phyloP scores from a whole-genome alignment of 148 eudicot species.

The Vaccinium corymbosum region DNA sequence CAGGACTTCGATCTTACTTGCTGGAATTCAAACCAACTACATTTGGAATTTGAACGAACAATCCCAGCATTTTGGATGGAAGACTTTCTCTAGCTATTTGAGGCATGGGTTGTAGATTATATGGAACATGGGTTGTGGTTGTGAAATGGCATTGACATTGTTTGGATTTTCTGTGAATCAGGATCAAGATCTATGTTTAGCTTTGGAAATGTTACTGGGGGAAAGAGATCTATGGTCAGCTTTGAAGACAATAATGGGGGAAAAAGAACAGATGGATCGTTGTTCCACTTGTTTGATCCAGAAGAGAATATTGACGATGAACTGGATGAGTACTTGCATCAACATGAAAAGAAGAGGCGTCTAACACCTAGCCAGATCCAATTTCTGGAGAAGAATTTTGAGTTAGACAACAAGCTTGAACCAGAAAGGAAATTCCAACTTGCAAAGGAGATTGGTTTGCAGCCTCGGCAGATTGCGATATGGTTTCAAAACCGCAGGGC shows the following conservation, averaged over 20 bases:
- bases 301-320: slow-evolving; percentile 67
- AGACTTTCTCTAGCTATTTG: not conserved
- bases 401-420: slow-evolving; percentile 79
- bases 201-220: slow-evolving; percentile 6
- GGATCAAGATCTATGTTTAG: slow-evolving; percentile 13
- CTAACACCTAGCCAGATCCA: slow-evolving; percentile 66
- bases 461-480: slow-evolving; percentile 86
- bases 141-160: not conserved
- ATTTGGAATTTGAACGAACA: not conserved
- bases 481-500: slow-evolving; percentile 96
- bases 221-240: slow-evolving; percentile 30
- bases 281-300: slow-evolving; percentile 52
- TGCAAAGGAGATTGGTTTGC: slow-evolving; percentile 82
- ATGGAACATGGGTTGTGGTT: not conserved
- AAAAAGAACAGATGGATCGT: slow-evolving; percentile 42
- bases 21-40: not conserved
- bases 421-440: slow-evolving; percentile 81
- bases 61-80: not conserved
- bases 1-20: not conserved
- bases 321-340: slow-evolving; percentile 61
- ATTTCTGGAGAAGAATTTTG: slow-evolving; percentile 77
- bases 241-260: slow-evolving; percentile 52
- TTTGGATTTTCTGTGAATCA: not conserved
- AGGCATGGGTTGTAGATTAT: not conserved
- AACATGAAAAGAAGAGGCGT: slow-evolving; percentile 79